phyloP scores from a whole-genome alignment of 306 rosid species.

The Dryas alaskensis region DNA sequence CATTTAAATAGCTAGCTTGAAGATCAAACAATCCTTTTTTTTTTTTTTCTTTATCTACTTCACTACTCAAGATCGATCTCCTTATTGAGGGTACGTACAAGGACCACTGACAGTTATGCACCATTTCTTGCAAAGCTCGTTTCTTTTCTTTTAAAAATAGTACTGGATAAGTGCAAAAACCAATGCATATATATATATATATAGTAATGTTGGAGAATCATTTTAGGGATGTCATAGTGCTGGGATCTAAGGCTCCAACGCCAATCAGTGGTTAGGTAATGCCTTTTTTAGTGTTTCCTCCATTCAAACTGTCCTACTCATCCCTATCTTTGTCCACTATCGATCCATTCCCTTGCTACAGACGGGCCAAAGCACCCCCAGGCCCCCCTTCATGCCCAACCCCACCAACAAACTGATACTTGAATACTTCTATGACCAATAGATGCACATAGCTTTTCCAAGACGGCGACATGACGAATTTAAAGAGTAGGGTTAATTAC shows the following conservation, averaged over 20 bases:
- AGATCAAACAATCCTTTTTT: no score
- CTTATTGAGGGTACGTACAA: no score
- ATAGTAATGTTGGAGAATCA: not conserved
- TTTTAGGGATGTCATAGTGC: constrained; percentile 15
- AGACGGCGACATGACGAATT: not conserved
- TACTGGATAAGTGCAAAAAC: no score
- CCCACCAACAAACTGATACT: constrained; percentile 12
- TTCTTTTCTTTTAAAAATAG: no score
- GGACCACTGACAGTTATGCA: no score
- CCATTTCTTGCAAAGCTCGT: no score
- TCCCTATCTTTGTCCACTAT: constrained; percentile 22
- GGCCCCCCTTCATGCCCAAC: constrained; percentile 27
- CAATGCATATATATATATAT: no score
- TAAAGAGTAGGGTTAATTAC: no score
- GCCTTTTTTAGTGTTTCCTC: constrained; percentile 14
- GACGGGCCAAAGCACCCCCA: constrained; percentile 10
- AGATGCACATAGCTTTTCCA: not conserved
- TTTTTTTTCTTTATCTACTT: no score
- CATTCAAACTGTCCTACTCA: constrained; percentile 28
- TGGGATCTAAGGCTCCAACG: constrained; percentile 29
- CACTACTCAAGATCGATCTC: no score
- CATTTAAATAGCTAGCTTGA: no score
- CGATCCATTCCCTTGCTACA: not conserved
- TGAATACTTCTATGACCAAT: constrained; percentile 2
- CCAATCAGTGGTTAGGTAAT: constrained; percentile 12